These are phyloP conservation scores for Botryotinia calthae DNA, from an alignment of 2,329 filamentous ascomycete genomes.

Conservation along the genomic window DNA sequence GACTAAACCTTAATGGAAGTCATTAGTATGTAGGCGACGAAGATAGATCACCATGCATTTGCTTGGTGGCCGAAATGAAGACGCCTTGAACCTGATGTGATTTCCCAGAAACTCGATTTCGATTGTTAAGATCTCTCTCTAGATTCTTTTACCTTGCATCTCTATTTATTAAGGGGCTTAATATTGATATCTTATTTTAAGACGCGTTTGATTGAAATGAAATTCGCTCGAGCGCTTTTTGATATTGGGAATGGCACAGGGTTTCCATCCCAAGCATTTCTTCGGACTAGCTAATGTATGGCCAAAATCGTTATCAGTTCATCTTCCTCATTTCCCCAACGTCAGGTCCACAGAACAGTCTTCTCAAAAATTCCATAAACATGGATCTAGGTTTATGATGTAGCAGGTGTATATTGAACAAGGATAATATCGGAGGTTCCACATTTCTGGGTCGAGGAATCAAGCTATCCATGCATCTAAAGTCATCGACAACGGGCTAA, in stretches of 20 bases:
- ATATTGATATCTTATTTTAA: neutral
- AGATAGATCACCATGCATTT: slow-evolving; percentile 8
- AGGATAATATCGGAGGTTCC: slow-evolving; percentile 3
- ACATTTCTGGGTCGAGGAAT: slow-evolving; percentile 8
- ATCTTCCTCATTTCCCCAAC: slow-evolving; percentile 14
- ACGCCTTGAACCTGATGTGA: neutral
- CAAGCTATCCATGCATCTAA: slow-evolving; percentile 8
- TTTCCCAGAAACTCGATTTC: neutral
- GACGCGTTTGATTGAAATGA: slow-evolving; percentile 1
- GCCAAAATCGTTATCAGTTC: slow-evolving; percentile 15
- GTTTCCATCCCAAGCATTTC: neutral
- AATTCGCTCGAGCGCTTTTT: neutral
- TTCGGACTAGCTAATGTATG: neutral
- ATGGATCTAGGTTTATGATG: slow-evolving; percentile 4
- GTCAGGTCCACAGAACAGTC: neutral
- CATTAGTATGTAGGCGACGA: slow-evolving; percentile 8
- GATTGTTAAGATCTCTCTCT: neutral
- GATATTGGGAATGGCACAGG: neutral
- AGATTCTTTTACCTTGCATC: neutral
- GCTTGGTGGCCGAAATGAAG: neutral
- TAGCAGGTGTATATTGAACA: neutral
- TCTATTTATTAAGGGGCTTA: neutral
- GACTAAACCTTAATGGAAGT: neutral
- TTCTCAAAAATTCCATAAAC: slow-evolving; percentile 1
- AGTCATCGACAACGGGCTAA: neutral